Conservation (phyloP, 345 rosid genomes). For the Stellera chamaejasme region DNA sequence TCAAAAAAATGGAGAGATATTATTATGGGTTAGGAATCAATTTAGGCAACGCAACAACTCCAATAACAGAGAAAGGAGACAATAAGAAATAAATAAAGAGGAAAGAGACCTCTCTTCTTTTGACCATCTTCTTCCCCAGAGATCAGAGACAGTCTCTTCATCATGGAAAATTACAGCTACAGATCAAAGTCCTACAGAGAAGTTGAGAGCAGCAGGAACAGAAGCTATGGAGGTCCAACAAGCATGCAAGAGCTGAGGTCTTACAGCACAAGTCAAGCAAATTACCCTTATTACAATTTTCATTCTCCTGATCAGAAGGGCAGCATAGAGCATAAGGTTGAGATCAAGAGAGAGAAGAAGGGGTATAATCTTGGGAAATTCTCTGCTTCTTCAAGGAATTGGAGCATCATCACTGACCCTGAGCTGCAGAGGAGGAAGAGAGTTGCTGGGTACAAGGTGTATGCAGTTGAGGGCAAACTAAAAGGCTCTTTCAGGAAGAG, state of each 20-base stretch:
- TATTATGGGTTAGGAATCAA: too few relatives aligned
- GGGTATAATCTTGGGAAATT: slow-evolving; percentile 19
- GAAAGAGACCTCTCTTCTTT: background rate
- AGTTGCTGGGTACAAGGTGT: slow-evolving; percentile 79
- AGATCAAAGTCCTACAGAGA: slow-evolving; percentile 55
- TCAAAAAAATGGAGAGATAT: too few relatives aligned
- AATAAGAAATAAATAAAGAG: background rate
- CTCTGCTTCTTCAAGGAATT: slow-evolving; percentile 30
- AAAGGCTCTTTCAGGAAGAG: slow-evolving; percentile 83
- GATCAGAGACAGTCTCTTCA: background rate
- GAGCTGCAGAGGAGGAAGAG: slow-evolving; percentile 89
- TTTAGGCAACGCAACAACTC: background rate
- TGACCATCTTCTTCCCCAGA: background rate
- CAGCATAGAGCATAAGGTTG: slow-evolving; percentile 38
- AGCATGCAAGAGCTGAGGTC: slow-evolving; percentile 60
- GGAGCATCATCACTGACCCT: slow-evolving; percentile 77
- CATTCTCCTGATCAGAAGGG: slow-evolving; percentile 6
- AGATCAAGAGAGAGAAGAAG: slow-evolving; percentile 26
- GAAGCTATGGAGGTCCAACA: slow-evolving; percentile 30
- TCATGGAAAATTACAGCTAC: slow-evolving; percentile 47
- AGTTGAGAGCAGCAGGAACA: slow-evolving; percentile 27
- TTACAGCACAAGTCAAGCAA: slow-evolving; percentile 35
- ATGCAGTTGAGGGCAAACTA: slow-evolving; percentile 82
- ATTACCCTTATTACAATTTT: background rate
- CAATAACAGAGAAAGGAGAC: background rate